Base-by-base conservation (phyloP, 345 rosid genomes). In the Eucalyptus viminalis region DNA sequence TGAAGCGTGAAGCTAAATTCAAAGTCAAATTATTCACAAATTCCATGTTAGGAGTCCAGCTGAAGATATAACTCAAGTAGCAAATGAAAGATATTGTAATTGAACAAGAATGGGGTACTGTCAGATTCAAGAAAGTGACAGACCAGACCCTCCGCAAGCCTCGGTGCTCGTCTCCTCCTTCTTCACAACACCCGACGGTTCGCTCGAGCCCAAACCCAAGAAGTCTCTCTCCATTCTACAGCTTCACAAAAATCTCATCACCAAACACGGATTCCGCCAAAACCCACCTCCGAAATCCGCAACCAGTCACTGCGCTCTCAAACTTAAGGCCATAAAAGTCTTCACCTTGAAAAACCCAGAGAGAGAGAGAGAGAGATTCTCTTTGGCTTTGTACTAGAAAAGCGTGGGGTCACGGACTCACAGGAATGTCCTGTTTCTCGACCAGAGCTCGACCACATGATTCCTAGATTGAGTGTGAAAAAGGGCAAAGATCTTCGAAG, bases 181-280 rank as follows among this genome's bases (percentile, higher is more conserved):
- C 85, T 93, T 93, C 90, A 92, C 88, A 89, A 87, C 83, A 76
- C 47, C 29, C n/a, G 92, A 43, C 69, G 96, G 87, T 62, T 93
- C 91, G 86, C 94, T 94, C 27, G 89, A 93, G 87, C 89, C 91
- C 94, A 96, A 88, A 86, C 99, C 98, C 93, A 96, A 40, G 89
- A 96, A 96, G 91, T 96, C 99, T 93, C 95, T 94, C 94, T 96
- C 99, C 99, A 96, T 96, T 88, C 92, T 62, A 76, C 47, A 37
- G 83, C 83, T 72, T 40, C 83, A 21, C 27, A 37, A 76, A 29
- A 37, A 37, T 76, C 47, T 76, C 47, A 3, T 76, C 27, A 76
- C 27, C 45, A 76, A 11, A 76, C 47, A 40, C 27, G 7, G 83
- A 19, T 76, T 76, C 83, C 83, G 22, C 47, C 83, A 76, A 76